Percentiles rank a stretch among this genome's conserved stretches.
Evolutionary conservation across 2,329 filamentous ascomycete genomes (phyloP).

Genomic region (Nakataea oryzae): DNA sequence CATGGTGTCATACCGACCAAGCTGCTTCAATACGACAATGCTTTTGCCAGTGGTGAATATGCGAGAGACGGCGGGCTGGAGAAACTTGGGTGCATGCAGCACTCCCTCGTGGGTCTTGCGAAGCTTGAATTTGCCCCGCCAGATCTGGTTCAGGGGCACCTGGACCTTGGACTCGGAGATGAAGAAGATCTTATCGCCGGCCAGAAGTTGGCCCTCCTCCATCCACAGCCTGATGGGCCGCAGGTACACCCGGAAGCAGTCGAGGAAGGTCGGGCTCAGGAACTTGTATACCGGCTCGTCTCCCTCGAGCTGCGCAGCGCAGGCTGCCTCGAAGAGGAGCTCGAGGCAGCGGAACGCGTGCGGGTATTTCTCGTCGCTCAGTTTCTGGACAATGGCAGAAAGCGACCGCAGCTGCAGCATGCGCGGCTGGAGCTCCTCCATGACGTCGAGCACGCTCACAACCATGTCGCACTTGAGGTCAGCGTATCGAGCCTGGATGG

Average conservation of each 20-base stretch:
- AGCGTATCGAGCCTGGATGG: slow-evolving; percentile 50
- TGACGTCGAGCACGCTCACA: slow-evolving; percentile 56
- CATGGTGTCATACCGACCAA: slow-evolving; percentile 41
- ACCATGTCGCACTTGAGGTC: slow-evolving; percentile 39
- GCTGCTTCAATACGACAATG: slow-evolving; percentile 67
- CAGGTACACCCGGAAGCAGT: slow-evolving; percentile 74
- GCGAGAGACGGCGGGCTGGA: slow-evolving; percentile 56
- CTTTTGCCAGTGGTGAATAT: slow-evolving; percentile 87
- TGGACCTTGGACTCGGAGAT: slow-evolving; percentile 48
- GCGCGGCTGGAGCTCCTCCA: slow-evolving; percentile 42
- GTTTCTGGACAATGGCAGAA: slow-evolving; percentile 47
- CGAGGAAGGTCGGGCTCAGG: slow-evolving; percentile 62
- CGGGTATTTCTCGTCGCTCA: slow-evolving; percentile 36
- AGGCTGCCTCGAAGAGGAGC: slow-evolving; percentile 61
- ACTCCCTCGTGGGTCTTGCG: slow-evolving; percentile 47
- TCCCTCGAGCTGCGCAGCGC: slow-evolving; percentile 58
- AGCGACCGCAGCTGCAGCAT: slow-evolving; percentile 49
- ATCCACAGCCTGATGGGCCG: slow-evolving; percentile 77
- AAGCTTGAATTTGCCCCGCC: slow-evolving; percentile 66
- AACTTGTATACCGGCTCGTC: slow-evolving; percentile 50
- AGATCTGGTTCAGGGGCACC: slow-evolving; percentile 55
- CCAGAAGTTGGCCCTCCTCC: slow-evolving; percentile 60
- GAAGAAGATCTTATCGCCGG: slow-evolving; percentile 64
- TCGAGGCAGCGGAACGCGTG: slow-evolving; percentile 68
- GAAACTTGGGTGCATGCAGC: slow-evolving; percentile 63